Base-by-base conservation (phyloP, 2,329 filamentous ascomycete species). In the Neodidymelliopsis sp. region DNA sequence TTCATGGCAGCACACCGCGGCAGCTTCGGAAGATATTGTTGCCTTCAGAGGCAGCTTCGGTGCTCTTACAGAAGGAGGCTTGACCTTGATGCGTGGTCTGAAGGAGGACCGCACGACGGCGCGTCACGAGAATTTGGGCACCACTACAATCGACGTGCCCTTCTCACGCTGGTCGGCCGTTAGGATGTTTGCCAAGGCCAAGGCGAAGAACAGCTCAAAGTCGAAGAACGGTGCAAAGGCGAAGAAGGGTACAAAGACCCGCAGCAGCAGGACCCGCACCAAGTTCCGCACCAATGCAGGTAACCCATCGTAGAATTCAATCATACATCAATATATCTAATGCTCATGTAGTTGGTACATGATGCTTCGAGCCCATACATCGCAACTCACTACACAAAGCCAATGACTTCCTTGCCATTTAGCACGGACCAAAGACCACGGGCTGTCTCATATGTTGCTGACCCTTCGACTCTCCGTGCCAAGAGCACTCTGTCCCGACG, bases 11-110 rank as follows among this genome's bases (percentile, higher is more conserved):
- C 46, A 59, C 15, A 23, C 42, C 6, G 29, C 42, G 7, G 19
- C 51, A 5, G 28, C 40, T 1, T 40, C 52, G 12, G 50, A 55
- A 11, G 48, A 59, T 2, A 40, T 62, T 33, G 62, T 54, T 25
- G 56, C 63, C 1, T 62, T 62, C 37, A 44, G 54, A 49, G 46
- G 71, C 19, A 76, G 80, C 47, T 90, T 90, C 63, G 86, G 87
- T 16, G 84, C 81, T 8, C 72, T 87, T 13, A 85, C 86, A 0
- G 80, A 83, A 39, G 73, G 79, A 12, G 87, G 85, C 2, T 52
- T 74, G 45, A 64, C 55, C 7, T 39, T 73, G 16, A 63, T 54
- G 44, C 56, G 52, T 20, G 41, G 37, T 24, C 7, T 42, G 25
- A 8, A 29, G 18, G 8, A 25, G 27, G 24, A 36, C 23, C 25